Percentiles rank a stretch among this genome's conserved stretches.
Conservation (phyloP, 257 asterid genomes). For the Gentiana dahurica region DNA sequence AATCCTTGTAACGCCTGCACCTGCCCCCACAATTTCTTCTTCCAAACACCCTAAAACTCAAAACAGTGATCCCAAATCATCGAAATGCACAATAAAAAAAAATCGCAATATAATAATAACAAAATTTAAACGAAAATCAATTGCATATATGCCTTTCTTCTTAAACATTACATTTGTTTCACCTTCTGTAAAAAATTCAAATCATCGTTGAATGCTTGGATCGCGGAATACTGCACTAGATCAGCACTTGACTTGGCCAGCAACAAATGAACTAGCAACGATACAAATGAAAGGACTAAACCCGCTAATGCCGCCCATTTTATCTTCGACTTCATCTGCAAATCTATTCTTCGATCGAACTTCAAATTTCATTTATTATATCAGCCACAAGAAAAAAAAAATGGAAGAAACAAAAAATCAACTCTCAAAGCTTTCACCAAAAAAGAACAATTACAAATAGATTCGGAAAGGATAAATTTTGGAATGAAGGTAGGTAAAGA, state of each 20-base stretch:
- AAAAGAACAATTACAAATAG: too few species aligned
- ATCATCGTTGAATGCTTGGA: slow-evolving; percentile 45
- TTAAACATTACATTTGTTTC: background rate
- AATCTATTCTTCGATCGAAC: background rate
- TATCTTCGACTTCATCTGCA: slow-evolving; percentile 56
- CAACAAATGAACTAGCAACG: slow-evolving; percentile 76
- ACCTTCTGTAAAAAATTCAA: slow-evolving; percentile 21
- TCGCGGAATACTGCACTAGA: slow-evolving; percentile 41
- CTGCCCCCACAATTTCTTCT: slow-evolving; percentile 84
- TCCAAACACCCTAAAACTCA: slow-evolving; percentile 41
- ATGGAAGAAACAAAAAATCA: too few species aligned
- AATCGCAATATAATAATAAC: background rate
- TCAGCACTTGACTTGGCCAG: slow-evolving; percentile 75
- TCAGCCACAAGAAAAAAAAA: background rate
- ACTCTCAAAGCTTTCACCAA: too few species aligned
- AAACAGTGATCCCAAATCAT: too few species aligned
- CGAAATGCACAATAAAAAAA: background rate
- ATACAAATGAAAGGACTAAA: slow-evolving; percentile 51
- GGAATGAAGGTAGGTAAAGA: too few species aligned
- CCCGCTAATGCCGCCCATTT: slow-evolving; percentile 95
- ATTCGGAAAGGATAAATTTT: too few species aligned
- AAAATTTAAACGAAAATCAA: background rate
- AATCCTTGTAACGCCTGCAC: slow-evolving; percentile 64
- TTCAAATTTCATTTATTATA: background rate
- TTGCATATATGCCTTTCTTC: too few species aligned